Conservation (phyloP, 2,329 filamentous ascomycete genomes). For the Pseudogymnoascus sp. region DNA sequence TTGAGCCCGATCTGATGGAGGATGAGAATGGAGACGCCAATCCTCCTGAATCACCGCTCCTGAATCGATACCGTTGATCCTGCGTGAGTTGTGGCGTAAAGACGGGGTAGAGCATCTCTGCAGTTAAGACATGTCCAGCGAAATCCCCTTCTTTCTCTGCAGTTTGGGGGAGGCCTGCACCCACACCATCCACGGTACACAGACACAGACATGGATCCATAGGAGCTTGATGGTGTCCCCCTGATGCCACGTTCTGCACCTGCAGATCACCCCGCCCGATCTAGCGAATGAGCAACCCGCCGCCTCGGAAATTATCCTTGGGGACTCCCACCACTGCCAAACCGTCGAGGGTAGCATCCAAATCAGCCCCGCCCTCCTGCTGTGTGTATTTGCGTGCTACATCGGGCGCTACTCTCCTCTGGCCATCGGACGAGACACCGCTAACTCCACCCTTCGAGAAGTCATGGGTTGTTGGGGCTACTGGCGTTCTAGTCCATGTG, state of each 20-base stretch:
- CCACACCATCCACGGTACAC: neutral
- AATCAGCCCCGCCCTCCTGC: neutral
- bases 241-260: slow-evolving; percentile 8
- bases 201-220: neutral
- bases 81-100: neutral
- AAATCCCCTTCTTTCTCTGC: neutral
- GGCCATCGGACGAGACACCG: neutral
- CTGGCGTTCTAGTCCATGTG: neutral
- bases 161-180: neutral
- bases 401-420: neutral
- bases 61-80: neutral
- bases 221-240: slow-evolving; percentile 4
- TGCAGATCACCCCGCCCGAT: slow-evolving; percentile 7
- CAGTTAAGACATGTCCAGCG: neutral
- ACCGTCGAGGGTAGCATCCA: neutral
- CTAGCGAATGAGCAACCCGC: slow-evolving; percentile 4
- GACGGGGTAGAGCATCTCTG: neutral
- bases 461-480: neutral
- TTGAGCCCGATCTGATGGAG: neutral
- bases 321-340: neutral
- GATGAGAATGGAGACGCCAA: neutral
- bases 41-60: neutral
- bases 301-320: slow-evolving; percentile 6
- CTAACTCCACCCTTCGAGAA: neutral
- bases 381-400: neutral